Base-by-base conservation (phyloP, 345 rosid species). In the Eucalyptus grandis region DNA sequence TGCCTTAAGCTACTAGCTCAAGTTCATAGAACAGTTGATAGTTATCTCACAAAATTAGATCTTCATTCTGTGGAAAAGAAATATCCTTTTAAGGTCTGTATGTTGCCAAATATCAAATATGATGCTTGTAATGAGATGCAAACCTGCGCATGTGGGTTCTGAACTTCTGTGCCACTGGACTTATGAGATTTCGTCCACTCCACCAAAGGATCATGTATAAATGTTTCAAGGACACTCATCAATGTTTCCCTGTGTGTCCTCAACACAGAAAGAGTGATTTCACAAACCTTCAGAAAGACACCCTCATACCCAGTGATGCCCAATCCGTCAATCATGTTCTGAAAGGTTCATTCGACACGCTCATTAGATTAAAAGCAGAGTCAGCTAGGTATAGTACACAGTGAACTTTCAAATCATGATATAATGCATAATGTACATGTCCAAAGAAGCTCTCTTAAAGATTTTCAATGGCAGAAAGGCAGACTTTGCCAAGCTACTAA, bases 101-200 rank as follows among this genome's bases (percentile, higher is more conserved):
- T 62, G 86, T 88, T 37, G 53, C 56, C 27, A 49, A 51, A 34
- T 19, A 72, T 72, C 82, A 77, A 77, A 77, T 77, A 37, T 43
- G 40, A n/a, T 83, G 67, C 46, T 22, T 77, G 83, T 77, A 83
- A 60, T 86, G 65, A 91, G 51, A 88, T 87, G 22, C 90, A 88
- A 90, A 98, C 99, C 98, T 97, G 98, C 56, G 98, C 99, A 91
- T 95, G 99, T 49, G 99, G 99, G 88, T 98, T 98, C 93, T 98
- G 98, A 93, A 97, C 99, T 95, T 98, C 99, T n/a, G 94, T 96
- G 53, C 96, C 99, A 88, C 99, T 97, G 91, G 98, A 97, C 90
- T 98, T 98, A 94, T 97, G 98, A 90, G 97, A 92, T 91, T 98
- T 98, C 86, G 99, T 96, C 99, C 99, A 98, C 92, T 98, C 99